phyloP scores from a whole-genome alignment of 148 eudicot genomes.

The Amaranthus cruentus region DNA sequence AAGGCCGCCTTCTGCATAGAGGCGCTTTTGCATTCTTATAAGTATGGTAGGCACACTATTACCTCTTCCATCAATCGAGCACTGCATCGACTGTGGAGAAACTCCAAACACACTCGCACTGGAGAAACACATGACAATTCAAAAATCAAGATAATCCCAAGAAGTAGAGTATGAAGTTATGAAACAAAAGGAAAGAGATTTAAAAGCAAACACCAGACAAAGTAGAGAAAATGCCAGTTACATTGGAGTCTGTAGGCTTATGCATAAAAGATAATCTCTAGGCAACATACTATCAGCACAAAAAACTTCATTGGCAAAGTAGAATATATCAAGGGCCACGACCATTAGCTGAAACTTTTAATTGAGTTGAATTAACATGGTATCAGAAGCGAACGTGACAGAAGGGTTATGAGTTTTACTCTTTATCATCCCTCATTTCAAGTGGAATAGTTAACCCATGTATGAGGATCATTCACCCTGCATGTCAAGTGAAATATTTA shows the following conservation, averaged over 20 bases:
- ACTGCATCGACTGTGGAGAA: constrained; percentile 89
- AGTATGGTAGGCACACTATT: constrained; percentile 87
- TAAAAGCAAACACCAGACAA: background rate
- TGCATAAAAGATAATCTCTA: background rate
- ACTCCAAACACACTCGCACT: constrained; percentile 85
- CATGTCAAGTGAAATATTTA: too few relatives aligned
- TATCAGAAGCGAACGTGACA: too few relatives aligned
- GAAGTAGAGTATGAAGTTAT: background rate
- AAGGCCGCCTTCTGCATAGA: constrained; percentile 74
- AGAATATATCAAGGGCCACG: background rate
- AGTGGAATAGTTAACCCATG: too few relatives aligned
- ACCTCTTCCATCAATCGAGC: constrained; percentile 67
- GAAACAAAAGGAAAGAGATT: background rate
- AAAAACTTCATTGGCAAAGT: background rate
- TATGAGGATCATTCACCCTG: too few relatives aligned
- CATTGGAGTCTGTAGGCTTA: background rate
- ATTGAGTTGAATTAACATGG: too few relatives aligned
- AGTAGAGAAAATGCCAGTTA: background rate
- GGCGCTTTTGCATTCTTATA: constrained; percentile 59
- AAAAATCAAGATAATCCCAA: background rate
- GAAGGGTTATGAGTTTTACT: too few relatives aligned
- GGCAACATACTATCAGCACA: background rate
- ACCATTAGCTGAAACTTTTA: background rate
- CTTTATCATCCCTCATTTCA: too few relatives aligned
- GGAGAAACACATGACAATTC: constrained; percentile 21